phyloP scores from a whole-genome alignment of 2,329 filamentous ascomycete species.

The Ceratocystis alfenasii region DNA sequence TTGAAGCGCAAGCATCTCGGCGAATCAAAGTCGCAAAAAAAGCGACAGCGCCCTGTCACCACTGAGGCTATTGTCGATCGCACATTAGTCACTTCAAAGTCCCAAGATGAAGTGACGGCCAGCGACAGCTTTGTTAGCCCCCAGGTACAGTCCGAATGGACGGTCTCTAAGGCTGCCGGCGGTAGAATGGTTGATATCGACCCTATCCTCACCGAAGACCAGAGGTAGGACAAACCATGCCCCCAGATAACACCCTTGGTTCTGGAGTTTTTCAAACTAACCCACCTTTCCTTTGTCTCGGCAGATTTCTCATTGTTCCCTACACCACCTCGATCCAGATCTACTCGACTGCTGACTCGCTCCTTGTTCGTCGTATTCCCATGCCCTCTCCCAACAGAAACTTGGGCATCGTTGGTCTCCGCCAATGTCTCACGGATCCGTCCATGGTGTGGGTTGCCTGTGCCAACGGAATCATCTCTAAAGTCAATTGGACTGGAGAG shows the following conservation, averaged over 20 bases:
- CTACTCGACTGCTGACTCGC: conserved; percentile 69
- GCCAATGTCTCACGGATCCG: conserved; percentile 31
- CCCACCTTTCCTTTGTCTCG: neutral
- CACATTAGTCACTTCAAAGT: conserved; percentile 15
- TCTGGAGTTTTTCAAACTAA: neutral
- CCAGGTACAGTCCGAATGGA: conserved; percentile 37
- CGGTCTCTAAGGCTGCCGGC: conserved; percentile 51
- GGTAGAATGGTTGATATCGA: conserved; percentile 54
- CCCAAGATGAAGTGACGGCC: neutral
- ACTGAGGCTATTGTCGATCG: conserved; percentile 18
- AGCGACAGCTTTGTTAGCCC: neutral
- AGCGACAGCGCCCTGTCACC: conserved; percentile 14
- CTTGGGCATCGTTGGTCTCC: conserved; percentile 33
- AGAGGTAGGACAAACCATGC: conserved; percentile 30
- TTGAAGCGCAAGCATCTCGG: conserved; percentile 22
- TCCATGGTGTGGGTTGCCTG: conserved; percentile 49
- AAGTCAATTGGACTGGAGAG: conserved; percentile 44
- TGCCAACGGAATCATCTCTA: conserved; percentile 45
- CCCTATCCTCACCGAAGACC: conserved; percentile 48
- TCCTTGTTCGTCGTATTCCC: conserved; percentile 61
- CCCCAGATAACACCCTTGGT: too few species aligned
- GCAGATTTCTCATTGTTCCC: conserved; percentile 60
- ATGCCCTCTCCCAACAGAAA: conserved; percentile 30
- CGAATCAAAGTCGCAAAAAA: conserved; percentile 20
- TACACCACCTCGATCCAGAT: conserved; percentile 66